Percentiles rank a stretch among this genome's conserved stretches.
Evolutionary conservation across 495 filamentous ascomycete genomes (phyloP).

Genomic region (Delitschia confertaspora): DNA sequence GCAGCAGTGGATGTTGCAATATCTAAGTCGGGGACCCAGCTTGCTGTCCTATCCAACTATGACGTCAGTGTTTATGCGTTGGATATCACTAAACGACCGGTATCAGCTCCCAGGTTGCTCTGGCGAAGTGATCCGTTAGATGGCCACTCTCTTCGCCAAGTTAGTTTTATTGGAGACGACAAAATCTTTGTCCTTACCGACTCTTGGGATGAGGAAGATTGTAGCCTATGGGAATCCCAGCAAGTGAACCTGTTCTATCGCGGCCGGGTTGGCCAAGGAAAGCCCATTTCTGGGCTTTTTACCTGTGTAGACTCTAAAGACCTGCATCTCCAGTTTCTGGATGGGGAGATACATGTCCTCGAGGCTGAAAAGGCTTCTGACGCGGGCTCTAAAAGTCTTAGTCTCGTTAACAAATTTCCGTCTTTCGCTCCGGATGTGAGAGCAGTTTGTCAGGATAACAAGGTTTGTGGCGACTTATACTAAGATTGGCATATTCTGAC

Average conservation of each 20-base stretch:
- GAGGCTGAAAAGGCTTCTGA: not conserved
- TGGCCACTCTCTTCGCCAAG: constrained; percentile 17
- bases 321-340: constrained; percentile 13
- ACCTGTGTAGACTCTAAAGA: constrained; percentile 10
- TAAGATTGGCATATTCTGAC: not conserved
- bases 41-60: constrained; percentile 51
- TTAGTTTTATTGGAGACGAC: constrained; percentile 27
- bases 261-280: constrained; percentile 2
- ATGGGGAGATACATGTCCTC: constrained; percentile 6
- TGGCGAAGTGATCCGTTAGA: constrained; percentile 11
- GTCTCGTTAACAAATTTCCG: constrained; percentile 10
- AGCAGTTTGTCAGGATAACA: constrained; percentile 4
- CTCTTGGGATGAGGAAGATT: constrained; percentile 12
- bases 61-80: constrained; percentile 24
- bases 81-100: constrained; percentile 38
- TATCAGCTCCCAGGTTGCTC: constrained; percentile 33
- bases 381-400: not conserved
- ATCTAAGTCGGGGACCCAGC: constrained; percentile 51
- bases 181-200: constrained; percentile 23
- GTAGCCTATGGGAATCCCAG: constrained; percentile 10
- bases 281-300: constrained; percentile 3
- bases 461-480: constrained; percentile 25
- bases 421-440: constrained; percentile 10
- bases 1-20: constrained; percentile 69
- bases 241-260: constrained; percentile 1